Base-by-base conservation (phyloP, 2,329 filamentous ascomycete species). In the Macrophomina pseudophaseolina region DNA sequence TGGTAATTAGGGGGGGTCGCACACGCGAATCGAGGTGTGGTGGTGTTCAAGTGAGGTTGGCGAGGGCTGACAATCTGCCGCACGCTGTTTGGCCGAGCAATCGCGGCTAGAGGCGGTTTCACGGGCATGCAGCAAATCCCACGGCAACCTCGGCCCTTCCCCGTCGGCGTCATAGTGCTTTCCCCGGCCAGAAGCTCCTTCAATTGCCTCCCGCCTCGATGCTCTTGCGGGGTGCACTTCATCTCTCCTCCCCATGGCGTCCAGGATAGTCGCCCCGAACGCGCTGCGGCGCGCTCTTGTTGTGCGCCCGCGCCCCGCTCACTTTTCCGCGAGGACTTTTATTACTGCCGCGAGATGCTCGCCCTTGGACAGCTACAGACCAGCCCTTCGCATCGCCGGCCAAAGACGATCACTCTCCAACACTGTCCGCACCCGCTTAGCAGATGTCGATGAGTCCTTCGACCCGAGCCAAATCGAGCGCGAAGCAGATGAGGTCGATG, bases 401-500 rank as follows among this genome's bases (percentile, higher is more conserved):
- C 78, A 79, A 68, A 70, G 77, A 69, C 72, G 78, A 69, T 71
- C 76, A 40, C 70, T 80, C 18, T 76, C 75, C 23, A 74, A 72
- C 14, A 76, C 77, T 33, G 68, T 73, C 60, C 74, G 74, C 64
- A 62, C 72, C 60, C 71, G 72, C 58, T 71, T 78, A 35, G 74
- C 75, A 38, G 77, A 80, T 16, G 76, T 75, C 2, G 77, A 81
- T 52, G 79, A 81, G 64, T 73, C 73, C 42, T 80, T 82, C 68
- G 79, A 83, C 68, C 80, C 81, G 23, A 73, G 74, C 38, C 79
- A 84, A 65, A 84, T 94, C 67, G 94, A 98, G 70, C 90, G 95
- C 70, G 95, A 98, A 79, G 91, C 88, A 64, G 95, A 99, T 74
- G 83, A 95, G 80, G 95, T 99, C 35, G 95, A 99, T 80, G 94